phyloP scores from a whole-genome alignment of 2,329 filamentous ascomycete genomes.

The Aspergillus candidus region DNA sequence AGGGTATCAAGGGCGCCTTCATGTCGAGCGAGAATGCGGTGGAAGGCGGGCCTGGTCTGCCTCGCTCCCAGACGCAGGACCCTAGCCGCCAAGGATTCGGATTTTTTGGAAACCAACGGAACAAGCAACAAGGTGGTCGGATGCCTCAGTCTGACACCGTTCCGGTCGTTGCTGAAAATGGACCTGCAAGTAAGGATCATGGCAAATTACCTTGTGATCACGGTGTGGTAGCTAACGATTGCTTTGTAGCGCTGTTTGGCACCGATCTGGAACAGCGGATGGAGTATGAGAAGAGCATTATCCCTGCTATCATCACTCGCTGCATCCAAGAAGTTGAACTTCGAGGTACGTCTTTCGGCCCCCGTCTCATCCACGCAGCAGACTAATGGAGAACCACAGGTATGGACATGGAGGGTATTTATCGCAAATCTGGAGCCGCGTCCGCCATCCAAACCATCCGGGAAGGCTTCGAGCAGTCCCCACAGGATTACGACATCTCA shows the following conservation, averaged over 20 bases:
- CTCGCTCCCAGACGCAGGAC: conserved; percentile 39
- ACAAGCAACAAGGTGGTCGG: conserved; percentile 35
- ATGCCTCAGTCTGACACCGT: conserved; percentile 41
- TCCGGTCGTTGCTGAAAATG: conserved; percentile 34
- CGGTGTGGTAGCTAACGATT: conserved; percentile 7
- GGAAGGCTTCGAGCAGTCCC: conserved; percentile 78
- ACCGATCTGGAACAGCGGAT: conserved; percentile 81
- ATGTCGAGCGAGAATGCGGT: conserved; percentile 57
- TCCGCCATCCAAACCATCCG: conserved; percentile 86
- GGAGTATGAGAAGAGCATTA: conserved; percentile 80
- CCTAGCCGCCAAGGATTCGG: conserved; percentile 58
- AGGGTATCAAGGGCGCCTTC: conserved; percentile 89
- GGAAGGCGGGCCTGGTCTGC: conserved; percentile 25
- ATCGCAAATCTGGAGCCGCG: conserved; percentile 91
- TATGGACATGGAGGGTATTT: conserved; percentile 96
- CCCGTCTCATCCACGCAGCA: background rate
- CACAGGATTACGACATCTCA: conserved; percentile 78
- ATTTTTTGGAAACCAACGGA: conserved; percentile 57
- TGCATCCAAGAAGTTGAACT: conserved; percentile 97
- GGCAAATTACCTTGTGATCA: background rate
- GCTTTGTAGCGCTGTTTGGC: conserved; percentile 62
- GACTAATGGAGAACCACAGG: conserved; percentile 32
- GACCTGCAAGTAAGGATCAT: conserved; percentile 33
- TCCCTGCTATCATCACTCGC: conserved; percentile 82
- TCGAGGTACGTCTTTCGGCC: conserved; percentile 54